Base-by-base conservation (phyloP, 495 filamentous ascomycete species). In the Neurospora tetraspora region DNA sequence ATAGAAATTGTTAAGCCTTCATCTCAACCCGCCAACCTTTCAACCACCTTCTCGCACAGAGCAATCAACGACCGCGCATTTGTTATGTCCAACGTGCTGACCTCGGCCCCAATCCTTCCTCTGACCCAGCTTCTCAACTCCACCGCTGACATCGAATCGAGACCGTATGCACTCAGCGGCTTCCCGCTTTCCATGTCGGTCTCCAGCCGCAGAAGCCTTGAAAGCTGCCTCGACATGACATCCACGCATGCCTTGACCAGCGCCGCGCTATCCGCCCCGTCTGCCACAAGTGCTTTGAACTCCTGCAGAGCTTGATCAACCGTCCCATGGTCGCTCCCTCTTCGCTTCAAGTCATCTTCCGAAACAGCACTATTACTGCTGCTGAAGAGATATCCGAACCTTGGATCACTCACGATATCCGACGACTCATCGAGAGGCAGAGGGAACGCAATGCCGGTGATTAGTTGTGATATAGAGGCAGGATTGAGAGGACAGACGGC, bases 391-490 rank as follows among this genome's bases (percentile, higher is more conserved):
- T 68, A 72, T 11, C 36, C 45, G 18, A 74, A 74, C 23, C 73
- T 34, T 37, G 65, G 6, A 20, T 53, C 45, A 14, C 20, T 27
- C 45, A 27, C 4, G 4, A 53, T 53, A 53, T 53, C 45, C 10
- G 20, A 53, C 20, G 20, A 6, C 45, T 20, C 9, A 53, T 74
- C 74, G 2, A 53, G 39, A 3, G 68, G 47, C 40, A 70, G 70
- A 10, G 77, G 79, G 71, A 74, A 74, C 11, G 73, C 42, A 18
- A 81, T 47, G 8, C 79, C 77, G 4, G 80, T 81, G 23, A 82
- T 74, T 23, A 79, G 38, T 39, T 82, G 79, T 10, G 76, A 47
- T 1, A 7, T 23, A 7, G 69, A 73, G 2, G 36, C 20, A 4
- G 53, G 16, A 38, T 70, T 76, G 68, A 71, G 14, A 53, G 45